Evolutionary conservation across 2,329 filamentous ascomycete species (phyloP), one percentile per base, ranked within the genome.

Genomic region (Penicillium sp.): DNA sequence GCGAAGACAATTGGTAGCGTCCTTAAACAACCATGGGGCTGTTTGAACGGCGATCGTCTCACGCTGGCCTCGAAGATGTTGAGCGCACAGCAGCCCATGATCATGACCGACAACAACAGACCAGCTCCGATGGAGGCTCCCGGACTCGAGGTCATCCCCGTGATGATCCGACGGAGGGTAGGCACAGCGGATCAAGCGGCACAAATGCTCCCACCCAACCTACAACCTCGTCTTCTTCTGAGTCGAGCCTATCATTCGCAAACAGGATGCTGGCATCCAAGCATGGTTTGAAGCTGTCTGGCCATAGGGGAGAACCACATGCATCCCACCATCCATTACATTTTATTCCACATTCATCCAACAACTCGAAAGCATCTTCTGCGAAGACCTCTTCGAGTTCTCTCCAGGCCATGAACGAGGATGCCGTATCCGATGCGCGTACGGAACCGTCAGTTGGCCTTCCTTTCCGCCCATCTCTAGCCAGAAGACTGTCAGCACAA

Each of bases 361-460:
- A 64, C 47, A 63, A 68, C 35, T 74, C 73, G 8, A 63, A 66
- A 47, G 64, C 65, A 4, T 65, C 68, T 26, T 76, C 74, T 28
- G 69, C 67, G 38, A 72, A 72, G 50, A 74, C 73, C 6, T 76
- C 74, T 18, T 73, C 73, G 24, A 76, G 73, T 58, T 76, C 74
- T 8, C 63, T 76, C 20, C 72, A 74, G 52, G 70, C 71, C n/a
- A 64, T 74, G 52, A 72, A 73, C 52, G 72, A 74, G 59, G 66
- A 71, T 55, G 64, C 58, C 14, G 70, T 73, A 33, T 67, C 71
- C 30, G 70, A 72, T 64, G 66, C 64, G 52, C 69, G 70, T 50
- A 68, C 69, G 47, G 70, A 73, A 56, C 64, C 62, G 45, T 62
- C 63, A 49, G 38, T 60, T 47, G 61, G 63, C 43, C 38, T 60